A percentile compares a stretch with the other conserved stretches of the same genome.
Evolutionary conservation across 2,329 filamentous ascomycete genomes (phyloP).

Genomic region (Myrmaecium sp.): DNA sequence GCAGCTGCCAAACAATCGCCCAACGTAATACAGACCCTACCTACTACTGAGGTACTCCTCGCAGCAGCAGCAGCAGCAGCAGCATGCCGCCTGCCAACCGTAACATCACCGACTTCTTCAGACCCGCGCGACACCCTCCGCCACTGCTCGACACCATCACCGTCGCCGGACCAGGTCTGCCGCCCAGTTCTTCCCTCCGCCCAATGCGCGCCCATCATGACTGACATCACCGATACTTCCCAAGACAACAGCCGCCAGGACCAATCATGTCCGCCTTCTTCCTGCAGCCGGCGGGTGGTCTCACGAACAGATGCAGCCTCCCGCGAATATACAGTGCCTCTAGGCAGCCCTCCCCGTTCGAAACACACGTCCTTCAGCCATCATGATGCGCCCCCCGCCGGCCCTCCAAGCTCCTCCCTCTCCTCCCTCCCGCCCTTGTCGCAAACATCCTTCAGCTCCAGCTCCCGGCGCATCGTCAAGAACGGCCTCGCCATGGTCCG

Average conservation of each 20-base stretch:
- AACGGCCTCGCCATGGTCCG: slow-evolving; percentile 34
- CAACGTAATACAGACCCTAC: not conserved
- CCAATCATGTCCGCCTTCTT: not conserved
- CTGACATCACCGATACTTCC: not conserved
- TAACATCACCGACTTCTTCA: slow-evolving; percentile 31
- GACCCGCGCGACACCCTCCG: slow-evolving; percentile 17
- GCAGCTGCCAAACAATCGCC: not conserved
- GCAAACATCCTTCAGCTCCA: slow-evolving; percentile 9
- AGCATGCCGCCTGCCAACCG: slow-evolving; percentile 9
- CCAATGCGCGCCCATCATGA: not conserved
- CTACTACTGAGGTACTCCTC: no score
- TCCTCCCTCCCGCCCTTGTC: slow-evolving; percentile 8
- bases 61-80: no score
- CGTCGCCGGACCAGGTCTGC: slow-evolving; percentile 11
- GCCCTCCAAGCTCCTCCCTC: slow-evolving; percentile 11
- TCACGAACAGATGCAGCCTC: not conserved
- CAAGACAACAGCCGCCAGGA: slow-evolving; percentile 1
- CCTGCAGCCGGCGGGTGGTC: not conserved
- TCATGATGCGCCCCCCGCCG: slow-evolving; percentile 1
- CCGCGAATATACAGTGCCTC: not conserved
- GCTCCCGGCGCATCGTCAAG: slow-evolving; percentile 36
- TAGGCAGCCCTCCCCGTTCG: not conserved
- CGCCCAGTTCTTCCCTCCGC: slow-evolving; percentile 1
- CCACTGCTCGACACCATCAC: slow-evolving; percentile 9
- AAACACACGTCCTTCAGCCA: not conserved